Percentiles rank a stretch among this genome's conserved stretches.
Evolutionary conservation across 768 basidiomycete genomes (phyloP).

Genomic region (Tricholoma hemisulphureum): DNA sequence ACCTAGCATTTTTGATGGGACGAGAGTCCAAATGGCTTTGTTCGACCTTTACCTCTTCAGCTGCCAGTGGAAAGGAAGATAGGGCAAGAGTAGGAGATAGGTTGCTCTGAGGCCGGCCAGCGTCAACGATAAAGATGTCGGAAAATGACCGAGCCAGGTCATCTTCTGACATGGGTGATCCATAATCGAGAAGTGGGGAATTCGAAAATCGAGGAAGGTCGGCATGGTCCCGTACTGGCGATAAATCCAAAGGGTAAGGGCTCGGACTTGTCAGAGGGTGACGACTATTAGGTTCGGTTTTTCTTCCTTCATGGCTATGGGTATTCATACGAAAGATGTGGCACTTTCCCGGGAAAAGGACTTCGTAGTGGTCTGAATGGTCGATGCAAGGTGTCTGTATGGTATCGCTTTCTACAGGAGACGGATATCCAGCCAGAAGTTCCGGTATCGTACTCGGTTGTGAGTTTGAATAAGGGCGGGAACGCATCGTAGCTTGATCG

Average conservation of each 20-base stretch:
- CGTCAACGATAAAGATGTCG: slow-evolving; percentile 6
- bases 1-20: slow-evolving; percentile 32
- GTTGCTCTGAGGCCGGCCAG: slow-evolving; percentile 1
- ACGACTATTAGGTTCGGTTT: not conserved
- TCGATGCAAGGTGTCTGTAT: slow-evolving; percentile 40
- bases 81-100: not conserved
- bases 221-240: not conserved
- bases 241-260: not conserved
- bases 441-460: slow-evolving; percentile 25
- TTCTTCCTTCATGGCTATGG: not conserved
- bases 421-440: slow-evolving; percentile 28
- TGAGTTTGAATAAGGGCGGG: slow-evolving; percentile 18
- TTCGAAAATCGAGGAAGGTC: slow-evolving; percentile 9
- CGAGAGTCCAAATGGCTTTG: slow-evolving; percentile 11
- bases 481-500: slow-evolving; percentile 16
- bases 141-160: slow-evolving; percentile 11
- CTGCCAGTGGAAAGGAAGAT: slow-evolving; percentile 3
- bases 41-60: slow-evolving; percentile 2
- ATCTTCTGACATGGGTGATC: slow-evolving; percentile 8
- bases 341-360: not conserved
- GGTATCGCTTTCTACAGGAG: slow-evolving; percentile 38
- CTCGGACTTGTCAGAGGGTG: not conserved
- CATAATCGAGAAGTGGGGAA: slow-evolving; percentile 7
- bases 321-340: slow-evolving; percentile 1
- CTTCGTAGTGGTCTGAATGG: slow-evolving; percentile 14